phyloP scores from a whole-genome alignment of 768 basidiomycete genomes.

The Tulasnella sp. region DNA sequence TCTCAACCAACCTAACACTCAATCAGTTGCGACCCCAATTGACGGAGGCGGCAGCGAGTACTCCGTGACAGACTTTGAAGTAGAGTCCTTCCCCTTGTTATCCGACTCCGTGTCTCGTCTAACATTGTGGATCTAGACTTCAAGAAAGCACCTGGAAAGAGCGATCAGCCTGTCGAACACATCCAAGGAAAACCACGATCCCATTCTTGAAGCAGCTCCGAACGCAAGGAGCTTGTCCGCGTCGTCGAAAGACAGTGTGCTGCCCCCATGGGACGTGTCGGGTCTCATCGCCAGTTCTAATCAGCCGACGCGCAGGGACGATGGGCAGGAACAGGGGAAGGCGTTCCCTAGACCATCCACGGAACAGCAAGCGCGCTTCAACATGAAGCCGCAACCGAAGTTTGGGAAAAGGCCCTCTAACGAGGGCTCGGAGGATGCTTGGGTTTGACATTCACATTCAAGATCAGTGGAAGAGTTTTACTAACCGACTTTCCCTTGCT shows the following conservation, averaged over 20 bases:
- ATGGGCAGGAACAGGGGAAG: constrained; percentile 95
- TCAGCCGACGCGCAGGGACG: constrained; percentile 93
- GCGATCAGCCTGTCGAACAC: too few species aligned
- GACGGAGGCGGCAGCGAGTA: too few species aligned
- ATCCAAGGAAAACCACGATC: too few species aligned
- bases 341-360: constrained; percentile 91
- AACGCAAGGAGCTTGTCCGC: constrained; percentile 5
- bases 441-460: constrained; percentile 51
- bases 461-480: background rate
- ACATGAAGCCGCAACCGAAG: constrained; percentile 92
- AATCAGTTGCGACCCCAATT: too few species aligned
- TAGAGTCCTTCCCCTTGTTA: too few species aligned
- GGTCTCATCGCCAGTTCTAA: constrained; percentile 97
- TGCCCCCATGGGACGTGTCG: constrained; percentile 89
- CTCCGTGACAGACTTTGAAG: too few species aligned
- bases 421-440: constrained; percentile 78
- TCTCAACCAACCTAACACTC: too few species aligned
- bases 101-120: too few species aligned
- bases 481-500: background rate
- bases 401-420: constrained; percentile 80
- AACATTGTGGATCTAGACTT: too few species aligned
- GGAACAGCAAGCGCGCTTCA: constrained; percentile 91
- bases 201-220: constrained; percentile 34
- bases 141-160: too few species aligned
- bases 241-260: constrained; percentile 34